These are phyloP conservation scores for Phyllosticta citribraziliensis DNA, from an alignment of 2,329 filamentous ascomycete species.

Conservation along the genomic window DNA sequence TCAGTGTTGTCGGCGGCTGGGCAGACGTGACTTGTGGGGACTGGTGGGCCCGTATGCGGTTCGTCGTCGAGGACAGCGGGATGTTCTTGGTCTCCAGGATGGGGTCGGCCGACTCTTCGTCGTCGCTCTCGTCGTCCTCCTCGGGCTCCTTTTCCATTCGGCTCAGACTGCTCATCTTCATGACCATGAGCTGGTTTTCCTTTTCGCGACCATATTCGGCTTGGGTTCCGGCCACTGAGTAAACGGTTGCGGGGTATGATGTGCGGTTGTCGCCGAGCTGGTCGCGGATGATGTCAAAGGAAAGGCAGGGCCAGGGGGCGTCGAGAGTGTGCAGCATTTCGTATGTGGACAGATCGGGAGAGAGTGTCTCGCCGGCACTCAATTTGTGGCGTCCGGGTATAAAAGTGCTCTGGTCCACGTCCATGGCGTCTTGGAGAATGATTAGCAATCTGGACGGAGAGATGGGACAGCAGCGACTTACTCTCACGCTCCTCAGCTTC, in stretches of 20 bases:
- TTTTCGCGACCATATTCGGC: slow-evolving; percentile 63
- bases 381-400: slow-evolving; percentile 91
- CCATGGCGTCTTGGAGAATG: slow-evolving; percentile 62
- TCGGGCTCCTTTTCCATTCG: slow-evolving; percentile 72
- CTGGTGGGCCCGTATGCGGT: slow-evolving; percentile 84
- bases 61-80: slow-evolving; percentile 76
- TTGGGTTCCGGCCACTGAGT: slow-evolving; percentile 90
- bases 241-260: slow-evolving; percentile 91
- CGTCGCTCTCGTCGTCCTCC: slow-evolving; percentile 61
- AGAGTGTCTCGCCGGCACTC: slow-evolving; percentile 79
- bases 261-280: slow-evolving; percentile 78
- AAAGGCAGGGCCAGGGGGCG: slow-evolving; percentile 93
- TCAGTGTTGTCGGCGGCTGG: slow-evolving; percentile 68
- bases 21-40: slow-evolving; percentile 61
- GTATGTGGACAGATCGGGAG: slow-evolving; percentile 89
- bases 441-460: background rate
- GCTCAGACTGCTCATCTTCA: slow-evolving; percentile 89
- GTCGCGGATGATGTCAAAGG: slow-evolving; percentile 86
- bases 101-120: slow-evolving; percentile 68
- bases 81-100: slow-evolving; percentile 91
- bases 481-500: slow-evolving; percentile 78
- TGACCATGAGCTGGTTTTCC: slow-evolving; percentile 90
- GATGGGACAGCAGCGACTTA: slow-evolving; percentile 20
- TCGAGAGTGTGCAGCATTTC: slow-evolving; percentile 94
- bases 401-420: slow-evolving; percentile 88